Base-by-base conservation (phyloP, 176 grass and related monocot species). In the Ampelocalamus luodianensis region DNA sequence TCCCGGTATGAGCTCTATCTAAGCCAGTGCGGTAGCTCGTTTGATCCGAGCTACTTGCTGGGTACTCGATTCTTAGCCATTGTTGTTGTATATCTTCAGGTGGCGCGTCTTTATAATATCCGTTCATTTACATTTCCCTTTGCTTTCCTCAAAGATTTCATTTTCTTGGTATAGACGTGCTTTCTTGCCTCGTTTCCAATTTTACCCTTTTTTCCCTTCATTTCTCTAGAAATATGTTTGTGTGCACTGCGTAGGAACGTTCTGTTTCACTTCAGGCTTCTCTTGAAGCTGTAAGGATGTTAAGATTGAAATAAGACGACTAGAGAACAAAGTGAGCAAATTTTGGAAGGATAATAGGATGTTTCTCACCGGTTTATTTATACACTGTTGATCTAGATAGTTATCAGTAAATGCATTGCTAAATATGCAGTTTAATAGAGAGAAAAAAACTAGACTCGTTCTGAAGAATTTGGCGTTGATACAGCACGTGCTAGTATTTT, bases 1-100 rank as follows among this genome's bases (percentile, higher is more conserved):
- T 87, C 11, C 93, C 94, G 96, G 96, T 99, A 86, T 74, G 88
- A 53, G 46, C 80, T 82, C 87, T 77, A n/a, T 51, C 61, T 38
- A 54, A 40, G 4, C 37, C 45, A 38, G 6, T 45, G 26, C 20
- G 11, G 68, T 67, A 3, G 17, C 56, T 84, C 46, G 18, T 68
- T 59, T 81, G 39, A 53, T 68, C 65, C 26, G 5, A 77, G 18
- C 45, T n/a, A 2, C 4, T 62, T 44, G 4, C 24, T 80, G 43
- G 12, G 14, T 55, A 8, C 40, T 81, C 46, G 26, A 38, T 90
- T 55, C 42, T 10, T 88, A 6, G n/a, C 39, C 43, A 74, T 55
- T 71, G 61, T 5, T 54, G 29, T 2, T 43, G 32, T 3, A 38
- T 59, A 51, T 64, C 16, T 6, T 85, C 72, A 15, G 69, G 71